These are phyloP conservation scores for Beauveria sp. DNA, from an alignment of 2,329 filamentous ascomycete species.

Conservation along the genomic window DNA sequence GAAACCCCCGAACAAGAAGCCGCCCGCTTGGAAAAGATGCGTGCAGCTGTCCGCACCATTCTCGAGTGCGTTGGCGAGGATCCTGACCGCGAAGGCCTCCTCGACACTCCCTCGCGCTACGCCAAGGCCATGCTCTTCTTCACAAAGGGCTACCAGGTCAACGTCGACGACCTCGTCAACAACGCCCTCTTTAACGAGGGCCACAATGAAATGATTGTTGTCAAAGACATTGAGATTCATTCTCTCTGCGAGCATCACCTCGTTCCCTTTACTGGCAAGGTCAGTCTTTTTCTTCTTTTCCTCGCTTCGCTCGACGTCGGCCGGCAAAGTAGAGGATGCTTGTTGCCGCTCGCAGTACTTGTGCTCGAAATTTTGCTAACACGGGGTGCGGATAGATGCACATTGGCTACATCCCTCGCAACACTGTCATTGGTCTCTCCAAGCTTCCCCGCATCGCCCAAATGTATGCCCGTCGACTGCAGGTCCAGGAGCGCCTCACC, in stretches of 20 bases:
- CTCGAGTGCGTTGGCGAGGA: constrained; percentile 65
- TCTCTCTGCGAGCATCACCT: constrained; percentile 95
- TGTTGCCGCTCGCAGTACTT: not conserved
- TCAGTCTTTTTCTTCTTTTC: constrained; percentile 25
- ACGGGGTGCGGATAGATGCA: constrained; percentile 63
- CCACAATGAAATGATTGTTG: constrained; percentile 94
- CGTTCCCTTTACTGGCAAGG: constrained; percentile 93
- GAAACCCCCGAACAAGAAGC: constrained; percentile 39
- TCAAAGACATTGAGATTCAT: constrained; percentile 95
- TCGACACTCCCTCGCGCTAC: constrained; percentile 73
- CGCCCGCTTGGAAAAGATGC: constrained; percentile 48
- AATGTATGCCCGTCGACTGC: constrained; percentile 88
- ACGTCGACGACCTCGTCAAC: constrained; percentile 85
- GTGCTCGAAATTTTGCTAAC: not conserved
- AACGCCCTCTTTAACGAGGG: constrained; percentile 92
- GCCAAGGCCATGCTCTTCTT: constrained; percentile 94
- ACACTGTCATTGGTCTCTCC: constrained; percentile 87
- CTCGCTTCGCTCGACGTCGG: constrained; percentile 2
- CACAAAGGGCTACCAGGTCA: constrained; percentile 95
- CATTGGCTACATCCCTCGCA: constrained; percentile 91
- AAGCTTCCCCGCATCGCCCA: constrained; percentile 94
- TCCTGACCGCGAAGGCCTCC: constrained; percentile 55
- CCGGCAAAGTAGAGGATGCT: not conserved
- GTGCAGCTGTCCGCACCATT: constrained; percentile 55
- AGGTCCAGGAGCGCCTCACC: constrained; percentile 93